These are phyloP conservation scores for Coelastrella sp. DNA, from an alignment of 139 green algal genomes.

Conservation along the genomic window DNA sequence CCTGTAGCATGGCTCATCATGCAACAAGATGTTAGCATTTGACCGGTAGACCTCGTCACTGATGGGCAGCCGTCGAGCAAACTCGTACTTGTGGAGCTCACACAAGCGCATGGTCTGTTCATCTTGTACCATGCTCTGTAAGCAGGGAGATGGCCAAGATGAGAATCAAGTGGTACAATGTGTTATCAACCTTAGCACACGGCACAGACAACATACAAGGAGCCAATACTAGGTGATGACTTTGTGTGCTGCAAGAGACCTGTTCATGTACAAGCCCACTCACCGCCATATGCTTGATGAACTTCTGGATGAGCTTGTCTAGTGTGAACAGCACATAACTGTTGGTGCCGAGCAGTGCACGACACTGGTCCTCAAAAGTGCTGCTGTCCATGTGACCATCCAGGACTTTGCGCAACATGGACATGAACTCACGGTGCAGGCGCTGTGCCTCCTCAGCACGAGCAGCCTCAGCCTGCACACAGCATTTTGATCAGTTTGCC, in stretches of 20 bases:
- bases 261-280: background rate
- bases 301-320: constrained; percentile 94
- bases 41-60: constrained; percentile 75
- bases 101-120: constrained; percentile 68
- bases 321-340: constrained; percentile 95
- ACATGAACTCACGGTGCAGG: constrained; percentile 64
- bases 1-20: constrained; percentile 84
- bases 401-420: constrained; percentile 64
- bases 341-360: constrained; percentile 83
- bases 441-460: constrained; percentile 39
- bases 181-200: background rate
- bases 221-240: no score
- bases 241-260: no score
- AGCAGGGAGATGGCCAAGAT: background rate
- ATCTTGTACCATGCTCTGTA: constrained; percentile 45
- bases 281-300: constrained; percentile 88
- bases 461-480: constrained; percentile 25
- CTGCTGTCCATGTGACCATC: constrained; percentile 68
- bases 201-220: background rate
- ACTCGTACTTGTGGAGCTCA: constrained; percentile 86
- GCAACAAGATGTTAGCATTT: constrained; percentile 80
- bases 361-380: constrained; percentile 74
- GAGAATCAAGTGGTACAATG: background rate
- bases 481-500: background rate
- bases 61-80: constrained; percentile 50